phyloP scores from a whole-genome alignment of 2,329 filamentous ascomycete species.

The Pseudogymnoascus sp. region DNA sequence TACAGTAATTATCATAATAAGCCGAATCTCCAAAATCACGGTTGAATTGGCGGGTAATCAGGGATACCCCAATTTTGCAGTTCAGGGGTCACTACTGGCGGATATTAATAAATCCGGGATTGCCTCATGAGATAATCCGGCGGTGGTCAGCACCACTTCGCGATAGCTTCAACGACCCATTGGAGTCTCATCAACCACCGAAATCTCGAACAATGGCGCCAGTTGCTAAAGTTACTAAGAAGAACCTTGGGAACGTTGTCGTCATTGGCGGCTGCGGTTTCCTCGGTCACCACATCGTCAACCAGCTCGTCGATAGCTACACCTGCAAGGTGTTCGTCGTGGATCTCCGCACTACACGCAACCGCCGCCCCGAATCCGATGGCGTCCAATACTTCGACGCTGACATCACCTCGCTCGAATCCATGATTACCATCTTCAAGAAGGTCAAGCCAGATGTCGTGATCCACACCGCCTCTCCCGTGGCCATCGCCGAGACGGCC shows the following conservation, averaged over 20 bases:
- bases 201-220: neutral
- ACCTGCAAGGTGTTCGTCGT: slow-evolving; percentile 55
- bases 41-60: neutral
- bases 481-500: slow-evolving; percentile 43
- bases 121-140: neutral
- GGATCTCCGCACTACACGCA: slow-evolving; percentile 62
- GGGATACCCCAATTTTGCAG: neutral
- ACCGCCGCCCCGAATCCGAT: slow-evolving; percentile 48
- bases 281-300: slow-evolving; percentile 73
- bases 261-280: slow-evolving; percentile 81
- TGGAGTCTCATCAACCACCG: slow-evolving; percentile 4
- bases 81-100: neutral
- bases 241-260: slow-evolving; percentile 56
- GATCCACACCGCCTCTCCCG: slow-evolving; percentile 79
- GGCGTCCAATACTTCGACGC: slow-evolving; percentile 62
- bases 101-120: slow-evolving; percentile 6
- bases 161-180: slow-evolving; percentile 6
- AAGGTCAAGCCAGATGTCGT: slow-evolving; percentile 69
- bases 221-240: slow-evolving; percentile 12
- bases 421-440: slow-evolving; percentile 54
- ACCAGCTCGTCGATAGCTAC: slow-evolving; percentile 56
- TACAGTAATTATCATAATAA: neutral
- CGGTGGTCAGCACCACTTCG: neutral
- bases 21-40: neutral
- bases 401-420: slow-evolving; percentile 62